Base-by-base conservation (phyloP, 2,329 filamentous ascomycete species). In the Ramichloridium luteum region DNA sequence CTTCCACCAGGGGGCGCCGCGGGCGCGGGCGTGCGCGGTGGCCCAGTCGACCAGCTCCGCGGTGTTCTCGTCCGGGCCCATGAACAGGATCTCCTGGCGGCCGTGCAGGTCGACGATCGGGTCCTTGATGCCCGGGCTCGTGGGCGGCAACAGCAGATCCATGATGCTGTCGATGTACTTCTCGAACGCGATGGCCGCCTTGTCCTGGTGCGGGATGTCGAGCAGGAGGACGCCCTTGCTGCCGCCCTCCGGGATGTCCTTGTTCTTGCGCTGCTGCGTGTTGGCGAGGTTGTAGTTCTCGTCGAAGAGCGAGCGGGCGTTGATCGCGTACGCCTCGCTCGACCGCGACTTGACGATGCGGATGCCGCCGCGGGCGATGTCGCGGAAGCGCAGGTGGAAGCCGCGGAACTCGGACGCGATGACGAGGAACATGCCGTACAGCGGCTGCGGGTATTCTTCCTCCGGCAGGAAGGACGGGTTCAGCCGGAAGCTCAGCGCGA, bases 131-230 rank as follows among this genome's bases (percentile, higher is more conserved):
- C 90, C 90, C 8, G 90, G 90, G 36, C 85, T 93, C 48, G 75
- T 72, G 1, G 90, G 84, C 8, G 83, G 84, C 28, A 98, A 70
- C 22, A 98, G 74, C 41, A 98, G 74, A 59, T 98, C 90, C 54
- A 98, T 70, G 50, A 98, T 94, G 56, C 84, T 93, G 65, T 98
- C 90, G 51, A 98, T 98, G 63, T 98, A 98, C 68, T 98, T 98
- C 65, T 98, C 88, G 49, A 98, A 98, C 2, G 90, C 88, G 40
- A 93, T 85, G 28, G 71, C 73, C 12, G 80, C 80, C 63, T 88
- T 92, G 59, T 94, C 84, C 60, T 98, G 90, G 60, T 94, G 85
- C 55, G 86, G 79, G 41, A 83, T 75, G 57, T 98, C 88, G 25
- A 98, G 74, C 28, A 98, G 71, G 38, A 98, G 88, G 36, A 98